Base-by-base conservation (phyloP, 192 early-diverging fungal species). In the Gryganskiella cystojenkinii region DNA sequence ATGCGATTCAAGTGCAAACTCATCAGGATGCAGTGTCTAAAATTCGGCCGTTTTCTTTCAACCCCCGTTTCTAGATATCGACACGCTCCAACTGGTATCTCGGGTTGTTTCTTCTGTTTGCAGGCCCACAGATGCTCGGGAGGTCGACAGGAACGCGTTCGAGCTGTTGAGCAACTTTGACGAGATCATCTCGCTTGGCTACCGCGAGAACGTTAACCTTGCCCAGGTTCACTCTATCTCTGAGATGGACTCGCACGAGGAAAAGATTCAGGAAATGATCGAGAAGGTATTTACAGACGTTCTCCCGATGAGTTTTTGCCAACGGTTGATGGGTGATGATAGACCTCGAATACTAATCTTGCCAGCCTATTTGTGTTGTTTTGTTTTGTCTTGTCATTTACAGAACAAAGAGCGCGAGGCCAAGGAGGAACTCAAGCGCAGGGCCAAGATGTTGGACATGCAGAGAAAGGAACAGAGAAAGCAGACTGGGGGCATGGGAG, bases 191-290 rank as follows among this genome's bases (percentile, higher is more conserved):
- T 89, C 91, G 20, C 86, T 94, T 60, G 94, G 94, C 0, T 94
- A 92, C 82, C 83, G 95, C 44, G 97, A 98, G 81, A 95, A 94
- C 55, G 90, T 98, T 27, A 94, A 91, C 67, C 67, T 98, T 15
- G 85, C 89, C 68, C 94, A 96, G 81, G 89, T 99, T 22, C 89
- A 91, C 57, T 95, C 92, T 22, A 97, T 96, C 54, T 91, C 89
- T 62, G 92, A 94, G 71, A 99, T 99, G 97, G 97, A 99, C 79
- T 92, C 90, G 81, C 94, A 98, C 70, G 97, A 99, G 81, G 97
- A 99, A 69, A 92, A 94, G 80, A 91, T 98, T 50, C 95, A 96
- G 67, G 95, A 95, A 28, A 95, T 96, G 67, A 98, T 98, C 76
- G 89, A 92, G 55, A 89, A 86, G 84, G 89, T 90, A 79, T 20